Conservation (phyloP, 176 grass and related monocot species). For the Chloris gayana region DNA sequence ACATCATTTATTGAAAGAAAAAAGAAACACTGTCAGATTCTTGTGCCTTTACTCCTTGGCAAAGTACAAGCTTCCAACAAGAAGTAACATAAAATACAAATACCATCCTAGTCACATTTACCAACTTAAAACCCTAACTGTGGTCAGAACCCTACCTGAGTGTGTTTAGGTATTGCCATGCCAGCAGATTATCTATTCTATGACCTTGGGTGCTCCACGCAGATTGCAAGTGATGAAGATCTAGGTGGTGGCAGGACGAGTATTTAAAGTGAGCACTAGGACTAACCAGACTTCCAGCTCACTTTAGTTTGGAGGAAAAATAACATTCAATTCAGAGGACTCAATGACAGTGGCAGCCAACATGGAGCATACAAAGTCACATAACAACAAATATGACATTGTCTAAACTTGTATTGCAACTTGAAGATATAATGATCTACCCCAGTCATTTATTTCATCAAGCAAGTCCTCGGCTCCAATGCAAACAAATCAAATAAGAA, state of each 20-base stretch:
- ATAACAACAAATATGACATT: not conserved
- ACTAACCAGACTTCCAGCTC: not conserved
- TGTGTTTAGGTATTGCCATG: not conserved
- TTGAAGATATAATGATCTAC: conserved; percentile 17
- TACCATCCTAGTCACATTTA: conserved; percentile 1
- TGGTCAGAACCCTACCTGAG: not conserved
- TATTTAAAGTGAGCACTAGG: not conserved
- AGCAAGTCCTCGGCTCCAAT: conserved; percentile 6
- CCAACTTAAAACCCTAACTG: not conserved
- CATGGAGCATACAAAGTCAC: not conserved
- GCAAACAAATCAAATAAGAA: not conserved
- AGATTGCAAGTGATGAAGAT: not conserved
- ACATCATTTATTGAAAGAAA: not conserved
- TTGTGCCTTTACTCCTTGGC: not conserved
- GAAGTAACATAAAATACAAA: not conserved
- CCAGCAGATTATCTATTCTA: not conserved
- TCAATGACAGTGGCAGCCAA: not conserved
- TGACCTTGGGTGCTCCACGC: not conserved
- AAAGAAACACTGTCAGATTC: not conserved
- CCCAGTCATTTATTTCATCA: not conserved
- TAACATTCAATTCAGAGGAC: not conserved
- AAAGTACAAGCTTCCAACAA: not conserved
- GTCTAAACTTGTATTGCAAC: not conserved
- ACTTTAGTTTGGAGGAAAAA: not conserved
- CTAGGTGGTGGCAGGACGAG: not conserved